Evolutionary conservation across 345 rosid species (phyloP).

Genomic region (Ceriops decandra): DNA sequence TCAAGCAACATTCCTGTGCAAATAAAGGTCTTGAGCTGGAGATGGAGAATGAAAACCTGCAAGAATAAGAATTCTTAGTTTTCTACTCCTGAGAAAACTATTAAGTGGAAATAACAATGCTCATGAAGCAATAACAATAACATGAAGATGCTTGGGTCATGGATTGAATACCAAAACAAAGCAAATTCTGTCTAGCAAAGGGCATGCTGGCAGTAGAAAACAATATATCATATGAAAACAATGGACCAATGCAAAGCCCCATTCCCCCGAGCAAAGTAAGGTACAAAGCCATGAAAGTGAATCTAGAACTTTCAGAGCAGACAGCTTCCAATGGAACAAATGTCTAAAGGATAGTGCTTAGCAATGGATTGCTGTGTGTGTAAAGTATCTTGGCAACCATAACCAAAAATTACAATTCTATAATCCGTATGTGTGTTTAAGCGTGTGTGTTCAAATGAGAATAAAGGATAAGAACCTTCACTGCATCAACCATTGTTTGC

Average conservation of each 20-base stretch:
- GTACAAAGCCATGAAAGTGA: neutral
- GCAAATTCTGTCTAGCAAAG: no score
- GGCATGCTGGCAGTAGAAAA: neutral
- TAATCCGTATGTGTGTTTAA: no score
- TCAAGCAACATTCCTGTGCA: slow-evolving; percentile 38
- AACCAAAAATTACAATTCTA: no score
- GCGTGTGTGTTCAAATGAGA: neutral
- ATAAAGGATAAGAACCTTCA: slow-evolving; percentile 35
- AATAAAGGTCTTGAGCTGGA: slow-evolving; percentile 54
- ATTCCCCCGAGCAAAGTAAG: neutral
- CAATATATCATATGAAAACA: neutral
- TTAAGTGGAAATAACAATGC: neutral
- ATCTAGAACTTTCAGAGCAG: neutral
- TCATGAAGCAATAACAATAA: neutral
- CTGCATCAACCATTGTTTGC: slow-evolving; percentile 61
- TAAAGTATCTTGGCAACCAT: no score
- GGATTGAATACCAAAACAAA: no score
- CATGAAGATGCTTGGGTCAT: no score
- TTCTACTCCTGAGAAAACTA: neutral
- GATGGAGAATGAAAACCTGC: slow-evolving; percentile 53
- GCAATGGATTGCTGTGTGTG: no score
- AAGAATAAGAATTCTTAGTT: slow-evolving; percentile 17
- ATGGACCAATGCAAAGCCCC: neutral
- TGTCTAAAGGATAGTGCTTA: no score
- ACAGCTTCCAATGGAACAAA: neutral